phyloP scores from a whole-genome alignment of 2,329 filamentous ascomycete species.

The Aspergillus sp. region DNA sequence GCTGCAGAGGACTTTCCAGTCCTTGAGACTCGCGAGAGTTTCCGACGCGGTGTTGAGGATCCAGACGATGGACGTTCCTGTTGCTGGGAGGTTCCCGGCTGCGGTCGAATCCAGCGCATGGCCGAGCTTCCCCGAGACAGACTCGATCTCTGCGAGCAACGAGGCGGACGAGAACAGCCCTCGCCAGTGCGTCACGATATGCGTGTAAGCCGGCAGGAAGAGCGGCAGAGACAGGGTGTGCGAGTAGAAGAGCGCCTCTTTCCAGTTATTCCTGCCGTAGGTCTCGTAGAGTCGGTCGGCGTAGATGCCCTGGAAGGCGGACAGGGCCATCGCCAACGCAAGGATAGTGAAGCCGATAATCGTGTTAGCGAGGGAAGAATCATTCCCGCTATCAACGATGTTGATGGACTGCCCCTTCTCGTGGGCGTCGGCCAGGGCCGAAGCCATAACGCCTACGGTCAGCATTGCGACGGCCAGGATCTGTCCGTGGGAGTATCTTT shows the following conservation, averaged over 20 bases:
- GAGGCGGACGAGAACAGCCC: constrained; percentile 34
- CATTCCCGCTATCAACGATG: constrained; percentile 36
- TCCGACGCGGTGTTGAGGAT: not conserved
- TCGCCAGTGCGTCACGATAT: constrained; percentile 36
- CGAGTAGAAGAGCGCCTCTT: constrained; percentile 94
- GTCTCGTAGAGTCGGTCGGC: constrained; percentile 84
- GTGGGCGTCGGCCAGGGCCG: constrained; percentile 85
- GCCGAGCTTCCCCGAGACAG: not conserved
- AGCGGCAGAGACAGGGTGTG: constrained; percentile 52
- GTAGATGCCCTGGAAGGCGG: constrained; percentile 92
- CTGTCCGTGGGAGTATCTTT: constrained; percentile 77
- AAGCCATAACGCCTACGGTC: constrained; percentile 80
- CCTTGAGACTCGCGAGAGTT: not conserved
- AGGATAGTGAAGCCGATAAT: constrained; percentile 74
- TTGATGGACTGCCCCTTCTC: constrained; percentile 61
- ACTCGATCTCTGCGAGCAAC: constrained; percentile 24
- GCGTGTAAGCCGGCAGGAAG: constrained; percentile 38
- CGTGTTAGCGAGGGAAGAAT: constrained; percentile 34
- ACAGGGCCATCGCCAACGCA: constrained; percentile 83
- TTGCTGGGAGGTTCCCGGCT: not conserved
- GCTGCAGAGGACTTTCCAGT: constrained; percentile 14
- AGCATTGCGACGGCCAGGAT: constrained; percentile 77
- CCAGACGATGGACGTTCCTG: not conserved
- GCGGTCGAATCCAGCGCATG: not conserved
- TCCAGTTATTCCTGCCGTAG: constrained; percentile 82